Conservation (phyloP, 2,329 filamentous ascomycete species). For the Pseudogymnoascus sp. region DNA sequence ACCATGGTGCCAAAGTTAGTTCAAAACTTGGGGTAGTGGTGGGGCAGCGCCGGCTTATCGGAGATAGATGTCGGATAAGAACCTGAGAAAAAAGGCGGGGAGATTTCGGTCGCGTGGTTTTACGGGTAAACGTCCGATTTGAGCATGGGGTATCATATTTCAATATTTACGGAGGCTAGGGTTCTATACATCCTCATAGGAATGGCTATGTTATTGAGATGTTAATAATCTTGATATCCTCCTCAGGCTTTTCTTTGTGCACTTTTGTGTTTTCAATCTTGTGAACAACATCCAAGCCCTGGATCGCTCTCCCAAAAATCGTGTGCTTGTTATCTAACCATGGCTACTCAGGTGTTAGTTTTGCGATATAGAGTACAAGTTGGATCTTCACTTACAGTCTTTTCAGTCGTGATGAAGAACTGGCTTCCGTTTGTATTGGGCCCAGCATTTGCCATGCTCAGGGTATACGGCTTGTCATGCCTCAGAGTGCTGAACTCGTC, state of each 20-base stretch:
- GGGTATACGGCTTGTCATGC: conserved; percentile 92
- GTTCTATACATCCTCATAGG: background rate
- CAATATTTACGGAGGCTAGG: background rate
- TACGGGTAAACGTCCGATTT: background rate
- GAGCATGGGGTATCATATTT: conserved; percentile 3
- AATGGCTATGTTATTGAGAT: conserved; percentile 41
- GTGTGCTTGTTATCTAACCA: conserved; percentile 97
- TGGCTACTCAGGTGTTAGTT: conserved; percentile 39
- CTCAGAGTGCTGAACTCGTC: conserved; percentile 88
- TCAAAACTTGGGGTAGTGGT: background rate
- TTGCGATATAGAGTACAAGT: conserved; percentile 6
- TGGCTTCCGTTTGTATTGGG: conserved; percentile 93
- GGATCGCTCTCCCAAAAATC: conserved; percentile 83
- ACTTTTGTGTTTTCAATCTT: conserved; percentile 88
- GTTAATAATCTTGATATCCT: conserved; percentile 95
- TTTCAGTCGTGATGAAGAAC: conserved; percentile 98
- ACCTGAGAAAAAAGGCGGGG: background rate
- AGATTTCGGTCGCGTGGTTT: background rate
- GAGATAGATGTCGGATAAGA: background rate
- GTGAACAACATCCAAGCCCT: conserved; percentile 89
- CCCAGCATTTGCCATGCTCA: conserved; percentile 97
- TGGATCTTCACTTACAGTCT: conserved; percentile 54
- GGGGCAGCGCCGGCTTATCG: background rate
- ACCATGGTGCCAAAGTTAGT: conserved; percentile 2
- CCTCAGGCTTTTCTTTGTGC: conserved; percentile 84